Conservation (phyloP, 2,329 filamentous ascomycete species). For the Curvularia verruculosa region DNA sequence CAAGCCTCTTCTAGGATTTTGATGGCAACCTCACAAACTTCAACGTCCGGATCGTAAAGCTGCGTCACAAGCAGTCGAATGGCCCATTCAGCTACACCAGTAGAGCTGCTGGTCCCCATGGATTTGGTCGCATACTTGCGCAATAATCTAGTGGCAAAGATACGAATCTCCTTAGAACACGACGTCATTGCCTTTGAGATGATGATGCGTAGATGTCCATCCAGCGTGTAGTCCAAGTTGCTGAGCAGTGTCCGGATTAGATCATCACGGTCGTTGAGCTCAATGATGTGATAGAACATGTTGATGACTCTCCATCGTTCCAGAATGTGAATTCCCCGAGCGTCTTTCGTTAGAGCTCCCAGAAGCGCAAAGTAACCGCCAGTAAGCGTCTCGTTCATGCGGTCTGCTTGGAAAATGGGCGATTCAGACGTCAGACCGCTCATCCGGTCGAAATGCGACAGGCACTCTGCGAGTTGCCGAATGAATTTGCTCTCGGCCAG, state of each 20-base stretch:
- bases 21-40: slow-evolving; percentile 94
- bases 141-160: slow-evolving; percentile 84
- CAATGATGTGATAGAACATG: slow-evolving; percentile 99
- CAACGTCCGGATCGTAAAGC: slow-evolving; percentile 94
- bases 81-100: slow-evolving; percentile 88
- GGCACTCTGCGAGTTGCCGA: slow-evolving; percentile 90
- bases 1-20: slow-evolving; percentile 98
- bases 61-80: slow-evolving; percentile 97
- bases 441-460: slow-evolving; percentile 92
- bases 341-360: slow-evolving; percentile 82
- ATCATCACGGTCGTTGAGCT: slow-evolving; percentile 88
- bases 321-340: slow-evolving; percentile 83
- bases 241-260: slow-evolving; percentile 86
- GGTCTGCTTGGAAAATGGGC: slow-evolving; percentile 85
- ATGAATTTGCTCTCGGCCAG: slow-evolving; percentile 90
- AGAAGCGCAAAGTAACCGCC: slow-evolving; percentile 94
- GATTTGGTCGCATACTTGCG: slow-evolving; percentile 79
- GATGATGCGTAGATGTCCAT: slow-evolving; percentile 86
- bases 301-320: slow-evolving; percentile 98
- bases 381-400: slow-evolving; percentile 84
- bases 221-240: slow-evolving; percentile 87
- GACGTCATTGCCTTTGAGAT: slow-evolving; percentile 92
- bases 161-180: slow-evolving; percentile 87
- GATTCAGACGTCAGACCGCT: slow-evolving; percentile 74
- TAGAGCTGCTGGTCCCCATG: slow-evolving; percentile 50